phyloP scores from a whole-genome alignment of 768 basidiomycete genomes.

The Phlebiopsis gigantea region DNA sequence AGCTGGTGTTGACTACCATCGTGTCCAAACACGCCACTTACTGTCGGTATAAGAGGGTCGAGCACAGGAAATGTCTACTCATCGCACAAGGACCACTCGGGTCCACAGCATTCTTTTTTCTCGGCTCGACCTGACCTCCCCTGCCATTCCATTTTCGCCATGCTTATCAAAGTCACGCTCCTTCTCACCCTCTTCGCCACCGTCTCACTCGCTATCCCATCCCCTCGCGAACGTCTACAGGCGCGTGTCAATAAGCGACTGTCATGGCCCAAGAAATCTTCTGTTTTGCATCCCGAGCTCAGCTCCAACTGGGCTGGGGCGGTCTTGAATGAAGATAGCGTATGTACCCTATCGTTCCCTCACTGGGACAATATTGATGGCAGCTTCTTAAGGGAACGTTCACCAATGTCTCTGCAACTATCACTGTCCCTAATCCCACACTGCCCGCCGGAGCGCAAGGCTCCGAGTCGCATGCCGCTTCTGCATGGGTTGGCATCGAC shows the following conservation, averaged over 20 bases:
- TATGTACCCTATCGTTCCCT: neutral
- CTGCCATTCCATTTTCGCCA: neutral
- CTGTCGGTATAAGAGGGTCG: neutral
- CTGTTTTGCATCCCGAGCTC: neutral
- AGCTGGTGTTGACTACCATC: neutral
- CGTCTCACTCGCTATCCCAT: neutral
- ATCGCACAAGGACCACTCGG: neutral
- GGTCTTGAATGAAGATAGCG: neutral
- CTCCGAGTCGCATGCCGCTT: conserved; percentile 21
- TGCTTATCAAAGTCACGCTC: neutral
- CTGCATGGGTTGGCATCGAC: conserved; percentile 34
- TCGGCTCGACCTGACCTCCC: neutral
- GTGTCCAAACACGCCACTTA: neutral
- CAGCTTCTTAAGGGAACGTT: conserved; percentile 22
- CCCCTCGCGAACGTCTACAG: neutral
- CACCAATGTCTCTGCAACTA: conserved; percentile 32
- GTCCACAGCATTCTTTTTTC: neutral
- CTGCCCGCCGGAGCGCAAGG: conserved; percentile 21
- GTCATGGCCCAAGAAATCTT: neutral
- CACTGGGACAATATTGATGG: neutral
- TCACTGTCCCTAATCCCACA: conserved; percentile 27
- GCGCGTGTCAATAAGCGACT: neutral
- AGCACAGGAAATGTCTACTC: neutral
- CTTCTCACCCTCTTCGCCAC: neutral
- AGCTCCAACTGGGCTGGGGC: neutral